A percentile compares a stretch with the other conserved stretches of the same genome.
phyloP scores from a whole-genome alignment of 2,329 filamentous ascomycete genomes.

The Hymenoscyphus albidus region DNA sequence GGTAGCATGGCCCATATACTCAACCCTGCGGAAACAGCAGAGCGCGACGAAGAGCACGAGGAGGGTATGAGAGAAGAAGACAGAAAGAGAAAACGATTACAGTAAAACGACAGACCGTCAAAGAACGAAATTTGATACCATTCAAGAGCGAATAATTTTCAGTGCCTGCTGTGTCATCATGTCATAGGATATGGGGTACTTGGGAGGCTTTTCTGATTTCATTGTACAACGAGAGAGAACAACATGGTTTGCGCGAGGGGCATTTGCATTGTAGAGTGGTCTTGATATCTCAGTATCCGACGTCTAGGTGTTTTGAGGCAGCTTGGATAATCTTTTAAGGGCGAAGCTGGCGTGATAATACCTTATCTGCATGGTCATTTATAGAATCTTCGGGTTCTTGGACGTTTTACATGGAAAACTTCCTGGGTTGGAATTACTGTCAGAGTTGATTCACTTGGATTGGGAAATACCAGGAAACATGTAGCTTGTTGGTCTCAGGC shows the following conservation, averaged over 20 bases:
- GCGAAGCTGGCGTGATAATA: slow-evolving; percentile 3
- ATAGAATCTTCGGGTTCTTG: not conserved
- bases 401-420: not conserved
- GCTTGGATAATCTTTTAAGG: slow-evolving; percentile 9
- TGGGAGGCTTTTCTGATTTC: slow-evolving; percentile 10
- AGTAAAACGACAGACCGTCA: slow-evolving; percentile 34
- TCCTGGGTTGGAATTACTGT: slow-evolving; percentile 2
- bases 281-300: not conserved
- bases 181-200: slow-evolving; percentile 9
- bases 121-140: slow-evolving; percentile 1
- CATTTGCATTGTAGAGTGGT: slow-evolving; percentile 16
- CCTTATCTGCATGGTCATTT: slow-evolving; percentile 2
- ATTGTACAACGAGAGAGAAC: slow-evolving; percentile 13
- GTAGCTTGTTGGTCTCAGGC: not conserved
- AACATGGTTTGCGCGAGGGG: slow-evolving; percentile 15
- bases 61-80: slow-evolving; percentile 57
- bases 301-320: slow-evolving; percentile 4
- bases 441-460: not conserved
- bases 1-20: slow-evolving; percentile 71
- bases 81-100: slow-evolving; percentile 59
- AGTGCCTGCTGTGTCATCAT: not conserved
- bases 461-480: not conserved
- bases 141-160: slow-evolving; percentile 5
- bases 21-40: slow-evolving; percentile 65
- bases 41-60: slow-evolving; percentile 61